Base-by-base conservation (phyloP, 495 filamentous ascomycete species). In the Talaromyces adpressus region DNA sequence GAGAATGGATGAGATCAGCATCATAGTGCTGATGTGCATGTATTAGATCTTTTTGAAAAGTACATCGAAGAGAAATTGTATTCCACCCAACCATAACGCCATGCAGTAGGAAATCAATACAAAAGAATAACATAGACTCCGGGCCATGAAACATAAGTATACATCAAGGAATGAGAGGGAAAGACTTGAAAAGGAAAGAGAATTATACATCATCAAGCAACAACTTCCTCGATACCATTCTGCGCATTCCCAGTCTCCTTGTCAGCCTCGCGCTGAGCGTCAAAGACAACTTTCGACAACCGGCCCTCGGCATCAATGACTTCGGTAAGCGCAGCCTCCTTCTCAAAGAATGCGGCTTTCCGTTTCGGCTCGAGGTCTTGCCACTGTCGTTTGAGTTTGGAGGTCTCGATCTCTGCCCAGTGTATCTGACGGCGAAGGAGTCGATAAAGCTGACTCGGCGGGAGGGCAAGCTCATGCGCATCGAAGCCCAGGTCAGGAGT, bases 311-410 rank as follows among this genome's bases (percentile, higher is more conserved):
- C 80, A 65, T 88, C 84, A 69, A 87, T 81, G 34, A 82, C 63
- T 63, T 87, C 84, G 56, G 85, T 82, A 16, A 89, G 73, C 27
- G 88, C 67, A 25, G 81, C 72, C 70, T 97, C 92, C 73, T 97
- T 98, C 72, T 89, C 88, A 2, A 85, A 73, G 91, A 92, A 98
- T 64, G 94, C 89, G 29, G 87, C 79, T 73, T 86, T 86, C 64
- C 90, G 84, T 64, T 83, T 74, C 53, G 83, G 84, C 69, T 91
- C 86, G 67, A 90, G 77, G 22, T 71, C 76, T 63, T 87, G 87
- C 77, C 84, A 83, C 57, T 93, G 86, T 1, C 70, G 72, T 49
- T 81, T 80, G 41, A 98, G 73, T 39, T 81, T 74, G 25, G 84
- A 81, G 14, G 79, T 74, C 57, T 94, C 93, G 61, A 87, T 81